Conservation (phyloP, 2,329 filamentous ascomycete genomes). For the Arthrinium phaeospermum region DNA sequence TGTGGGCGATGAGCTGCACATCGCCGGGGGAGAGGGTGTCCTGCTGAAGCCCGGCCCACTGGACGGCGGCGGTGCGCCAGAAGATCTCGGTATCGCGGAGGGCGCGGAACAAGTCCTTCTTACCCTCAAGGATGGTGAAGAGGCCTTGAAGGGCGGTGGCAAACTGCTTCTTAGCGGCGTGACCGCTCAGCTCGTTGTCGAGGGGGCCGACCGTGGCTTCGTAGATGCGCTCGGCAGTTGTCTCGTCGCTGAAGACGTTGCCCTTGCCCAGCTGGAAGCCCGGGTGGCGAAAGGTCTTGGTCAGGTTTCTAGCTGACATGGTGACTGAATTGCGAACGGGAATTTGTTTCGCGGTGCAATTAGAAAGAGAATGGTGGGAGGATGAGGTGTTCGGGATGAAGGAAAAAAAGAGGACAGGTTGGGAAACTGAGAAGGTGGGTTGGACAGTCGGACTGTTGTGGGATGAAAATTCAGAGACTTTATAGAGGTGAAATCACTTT, state of each 20-base stretch:
- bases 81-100: conserved; percentile 14
- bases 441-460: too few species aligned
- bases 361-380: background rate
- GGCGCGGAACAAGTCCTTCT: background rate
- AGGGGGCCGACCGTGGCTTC: background rate
- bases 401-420: too few species aligned
- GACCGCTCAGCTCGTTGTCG: background rate
- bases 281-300: background rate
- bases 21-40: background rate
- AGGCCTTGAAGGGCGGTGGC: background rate
- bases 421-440: too few species aligned
- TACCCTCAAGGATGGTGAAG: background rate
- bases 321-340: background rate
- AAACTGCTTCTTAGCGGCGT: background rate
- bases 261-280: conserved; percentile 11
- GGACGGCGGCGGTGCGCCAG: background rate
- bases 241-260: background rate
- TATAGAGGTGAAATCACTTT: too few species aligned
- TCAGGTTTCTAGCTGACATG: background rate
- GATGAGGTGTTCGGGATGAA: too few species aligned
- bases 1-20: background rate
- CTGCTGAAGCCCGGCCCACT: background rate
- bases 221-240: background rate
- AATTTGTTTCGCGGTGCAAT: too few species aligned
- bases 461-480: too few species aligned